Base-by-base conservation (phyloP, 768 basidiomycete species). In the Glaciozyma martinii region DNA sequence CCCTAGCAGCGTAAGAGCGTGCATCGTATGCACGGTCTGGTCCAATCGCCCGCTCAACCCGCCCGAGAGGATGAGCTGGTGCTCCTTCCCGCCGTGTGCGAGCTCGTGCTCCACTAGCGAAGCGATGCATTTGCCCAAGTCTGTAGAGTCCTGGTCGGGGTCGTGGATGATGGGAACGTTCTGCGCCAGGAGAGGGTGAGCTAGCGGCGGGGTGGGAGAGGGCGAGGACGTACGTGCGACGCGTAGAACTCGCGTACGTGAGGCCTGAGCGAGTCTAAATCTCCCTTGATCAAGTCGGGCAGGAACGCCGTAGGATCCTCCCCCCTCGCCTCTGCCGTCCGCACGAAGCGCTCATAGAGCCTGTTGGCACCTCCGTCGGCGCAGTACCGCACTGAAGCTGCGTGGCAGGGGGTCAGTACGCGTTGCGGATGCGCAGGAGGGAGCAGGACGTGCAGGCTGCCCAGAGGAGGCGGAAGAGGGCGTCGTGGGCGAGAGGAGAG, bases 361-460 rank as follows among this genome's bases (percentile, higher is more conserved):
- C 88, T 81, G 75, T 94, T 94, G 12, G 87, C 88, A 30, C 90
- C 90, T 37, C 90, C 90, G 70, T 94, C 90, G 3, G 90, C 90
- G 74, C 90, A 94, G 59, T 71, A 73, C 21, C 71, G 47, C 18
- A 75, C 23, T 2, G 52, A 52, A 19, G 72, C 75, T 74, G 54
- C 23, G 81, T 46, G 77, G 80, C 82, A 84, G 83, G 57, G 55
- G 27, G 13, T n/a, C 29, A 23, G 44, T 30, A 29, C 25, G 13
- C 10, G 16, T 47, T 10, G 46, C 23, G 8, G 42, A 42, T 30
- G 9, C 21, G n/a, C 13, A 82, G 84, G 18, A 53, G 29, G 66
- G 27, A 33, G 75, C 66, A 33, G 21, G 29, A 43, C 57, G 37
- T 44, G 78, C 79, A 76, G 12, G 72, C 68, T 3, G 63, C 25